phyloP scores from a whole-genome alignment of 257 asterid genomes.

The Lantana camara region DNA sequence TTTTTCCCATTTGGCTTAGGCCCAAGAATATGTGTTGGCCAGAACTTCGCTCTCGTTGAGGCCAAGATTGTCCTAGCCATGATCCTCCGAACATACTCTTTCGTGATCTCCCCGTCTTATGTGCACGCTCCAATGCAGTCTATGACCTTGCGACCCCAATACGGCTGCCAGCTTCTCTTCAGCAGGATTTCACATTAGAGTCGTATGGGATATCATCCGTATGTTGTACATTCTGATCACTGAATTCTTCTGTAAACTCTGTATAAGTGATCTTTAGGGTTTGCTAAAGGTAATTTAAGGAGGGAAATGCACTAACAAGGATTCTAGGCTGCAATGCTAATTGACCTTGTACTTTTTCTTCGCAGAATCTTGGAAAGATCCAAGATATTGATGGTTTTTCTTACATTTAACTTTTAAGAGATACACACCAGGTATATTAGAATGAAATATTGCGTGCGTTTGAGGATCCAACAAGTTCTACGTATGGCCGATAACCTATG shows the following conservation, averaged over 20 bases:
- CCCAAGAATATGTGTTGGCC: conserved; percentile 69
- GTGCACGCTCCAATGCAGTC: conserved; percentile 66
- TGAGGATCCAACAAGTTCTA: too few species aligned
- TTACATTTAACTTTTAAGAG: too few species aligned
- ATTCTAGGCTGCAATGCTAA: background rate
- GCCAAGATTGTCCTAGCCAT: conserved; percentile 56
- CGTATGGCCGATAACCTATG: too few species aligned
- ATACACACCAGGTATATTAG: too few species aligned
- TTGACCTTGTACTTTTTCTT: background rate
- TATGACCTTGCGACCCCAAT: conserved; percentile 65
- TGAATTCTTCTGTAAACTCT: background rate
- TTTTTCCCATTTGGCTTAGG: conserved; percentile 75
- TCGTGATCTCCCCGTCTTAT: conserved; percentile 60
- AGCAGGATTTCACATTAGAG: conserved; percentile 27
- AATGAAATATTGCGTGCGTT: too few species aligned
- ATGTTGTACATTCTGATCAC: conserved; percentile 4
- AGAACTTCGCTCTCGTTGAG: conserved; percentile 67
- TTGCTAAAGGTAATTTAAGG: too few species aligned
- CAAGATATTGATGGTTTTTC: background rate
- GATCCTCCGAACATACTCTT: conserved; percentile 49
- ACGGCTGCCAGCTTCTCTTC: conserved; percentile 60
- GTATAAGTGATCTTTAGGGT: background rate
- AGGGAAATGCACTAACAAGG: too few species aligned
- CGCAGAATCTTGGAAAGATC: conserved; percentile 1
- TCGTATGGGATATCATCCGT: background rate